Conservation (phyloP, 2,329 filamentous ascomycete species). For the Cordyceps farinosa region DNA sequence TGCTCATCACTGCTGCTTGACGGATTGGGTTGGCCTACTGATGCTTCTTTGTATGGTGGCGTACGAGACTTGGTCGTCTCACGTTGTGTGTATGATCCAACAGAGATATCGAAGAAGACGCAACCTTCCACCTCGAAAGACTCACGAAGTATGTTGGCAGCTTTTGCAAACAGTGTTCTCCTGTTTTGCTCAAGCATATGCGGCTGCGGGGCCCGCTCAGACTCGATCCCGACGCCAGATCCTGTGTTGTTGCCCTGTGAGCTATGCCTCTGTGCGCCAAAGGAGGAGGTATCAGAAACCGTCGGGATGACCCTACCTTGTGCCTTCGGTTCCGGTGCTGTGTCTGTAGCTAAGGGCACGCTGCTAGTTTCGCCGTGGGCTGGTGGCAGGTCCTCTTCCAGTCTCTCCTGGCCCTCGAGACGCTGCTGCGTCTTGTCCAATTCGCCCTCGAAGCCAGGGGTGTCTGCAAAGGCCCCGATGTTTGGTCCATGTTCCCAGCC, state of each 20-base stretch:
- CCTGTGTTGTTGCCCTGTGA: no score
- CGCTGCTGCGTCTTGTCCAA: conserved; percentile 22
- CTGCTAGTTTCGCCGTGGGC: no score
- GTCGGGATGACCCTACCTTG: no score
- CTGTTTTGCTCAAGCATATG: no score
- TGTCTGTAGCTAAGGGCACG: no score
- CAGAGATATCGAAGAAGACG: conserved; percentile 33
- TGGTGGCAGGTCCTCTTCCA: background rate
- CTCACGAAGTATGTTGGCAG: conserved; percentile 41
- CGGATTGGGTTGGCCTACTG: conserved; percentile 21
- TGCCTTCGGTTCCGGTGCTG: no score
- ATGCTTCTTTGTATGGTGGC: no score
- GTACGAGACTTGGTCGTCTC: conserved; percentile 19
- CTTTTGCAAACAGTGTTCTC: conserved; percentile 37
- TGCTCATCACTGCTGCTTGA: conserved; percentile 26
- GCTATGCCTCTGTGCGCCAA: no score
- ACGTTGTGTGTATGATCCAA: conserved; percentile 19
- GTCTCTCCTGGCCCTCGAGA: background rate
- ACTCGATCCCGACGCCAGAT: background rate
- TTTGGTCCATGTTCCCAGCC: conserved; percentile 22
- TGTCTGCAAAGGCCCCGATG: conserved; percentile 13
- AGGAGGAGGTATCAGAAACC: no score
- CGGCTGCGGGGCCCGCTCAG: no score
- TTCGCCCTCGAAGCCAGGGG: conserved; percentile 18
- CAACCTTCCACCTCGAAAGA: conserved; percentile 39